phyloP scores from a whole-genome alignment of 2,329 filamentous ascomycete species.

The Sordariomycetes sp. region DNA sequence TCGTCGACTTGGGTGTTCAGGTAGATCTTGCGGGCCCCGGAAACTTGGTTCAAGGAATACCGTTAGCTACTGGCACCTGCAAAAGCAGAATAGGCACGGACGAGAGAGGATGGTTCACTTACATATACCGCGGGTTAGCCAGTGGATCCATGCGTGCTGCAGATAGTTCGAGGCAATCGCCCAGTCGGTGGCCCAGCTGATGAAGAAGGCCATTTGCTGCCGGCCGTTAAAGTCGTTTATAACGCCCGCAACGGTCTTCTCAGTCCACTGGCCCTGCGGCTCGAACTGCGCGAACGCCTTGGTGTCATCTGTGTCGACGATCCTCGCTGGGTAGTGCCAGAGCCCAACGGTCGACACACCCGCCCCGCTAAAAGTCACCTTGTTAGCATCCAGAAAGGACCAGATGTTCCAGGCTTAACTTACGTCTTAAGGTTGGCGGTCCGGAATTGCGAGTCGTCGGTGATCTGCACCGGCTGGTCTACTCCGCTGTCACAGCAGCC shows the following conservation, averaged over 20 bases:
- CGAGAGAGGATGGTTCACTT: slow-evolving; percentile 9
- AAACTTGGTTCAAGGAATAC: slow-evolving; percentile 15
- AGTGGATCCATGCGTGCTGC: slow-evolving; percentile 53
- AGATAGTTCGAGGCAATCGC: slow-evolving; percentile 41
- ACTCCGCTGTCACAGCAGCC: slow-evolving; percentile 36
- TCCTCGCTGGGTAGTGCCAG: slow-evolving; percentile 47
- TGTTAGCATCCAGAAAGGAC: background rate
- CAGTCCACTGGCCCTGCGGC: slow-evolving; percentile 25
- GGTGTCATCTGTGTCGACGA: slow-evolving; percentile 41
- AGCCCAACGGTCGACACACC: slow-evolving; percentile 38
- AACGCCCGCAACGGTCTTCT: slow-evolving; percentile 39
- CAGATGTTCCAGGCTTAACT: slow-evolving; percentile 3
- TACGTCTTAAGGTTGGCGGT: slow-evolving; percentile 40
- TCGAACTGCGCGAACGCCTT: slow-evolving; percentile 42
- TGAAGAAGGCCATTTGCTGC: slow-evolving; percentile 54
- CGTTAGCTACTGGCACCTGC: background rate
- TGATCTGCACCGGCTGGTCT: slow-evolving; percentile 42
- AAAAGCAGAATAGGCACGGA: background rate
- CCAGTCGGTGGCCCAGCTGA: slow-evolving; percentile 33
- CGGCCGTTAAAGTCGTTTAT: slow-evolving; percentile 47
- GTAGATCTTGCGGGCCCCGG: slow-evolving; percentile 43
- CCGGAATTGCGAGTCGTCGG: slow-evolving; percentile 39
- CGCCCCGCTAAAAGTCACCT: slow-evolving; percentile 18
- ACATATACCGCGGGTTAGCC: slow-evolving; percentile 47
- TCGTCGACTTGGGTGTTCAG: slow-evolving; percentile 51